Evolutionary conservation across 257 asterid genomes (phyloP), one percentile per base, ranked within the genome.

Genomic region (Gentiana dahurica): DNA sequence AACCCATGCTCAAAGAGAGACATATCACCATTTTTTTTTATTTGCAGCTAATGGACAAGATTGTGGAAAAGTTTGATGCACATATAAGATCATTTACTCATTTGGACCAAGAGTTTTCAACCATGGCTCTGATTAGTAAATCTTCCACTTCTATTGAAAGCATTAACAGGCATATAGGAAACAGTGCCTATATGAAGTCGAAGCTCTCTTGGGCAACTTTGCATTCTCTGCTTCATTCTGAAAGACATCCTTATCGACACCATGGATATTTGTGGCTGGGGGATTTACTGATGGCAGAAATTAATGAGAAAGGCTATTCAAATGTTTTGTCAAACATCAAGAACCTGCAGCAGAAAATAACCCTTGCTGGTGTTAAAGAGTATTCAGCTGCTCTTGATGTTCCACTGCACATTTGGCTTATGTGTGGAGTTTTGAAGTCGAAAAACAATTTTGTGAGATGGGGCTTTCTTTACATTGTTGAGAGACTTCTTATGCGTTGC

Each of bases 201-300:
- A 83, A 86, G 73, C 82, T 80, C 53, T 77, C 81, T 44, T 88
- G 97, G 97, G 80, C 95, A 68, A 92, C 89, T 62, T 80, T 92
- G 63, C 99, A 92, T 76, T 92, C 99, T 74, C 94, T 92, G 75
- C 95, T 92, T 63, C 99, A 88, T 75, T 92, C 99, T 59, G 91
- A 86, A 66, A 75, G 94, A 63, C 54, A 54, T 38, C 76, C 76
- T 62, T 80, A 83, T 72, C 95, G 97, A 32, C 99, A 86, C 76
- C 84, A 92, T 75, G 97, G 99, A 37, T 81, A 88, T 68, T 76
- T 92, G 70, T 92, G 99, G 99, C 72, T 92, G 78, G 97, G 95
- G 53, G 95, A 92, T 73, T 69, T 92, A 81, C 88, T 92, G 72
- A 80, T 88, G 56, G 75, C 94, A 55, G 97, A 92, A 81, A 80